Evolutionary conservation across 2,329 filamentous ascomycete genomes (phyloP).

Genomic region (Harringtonia lauricola): DNA sequence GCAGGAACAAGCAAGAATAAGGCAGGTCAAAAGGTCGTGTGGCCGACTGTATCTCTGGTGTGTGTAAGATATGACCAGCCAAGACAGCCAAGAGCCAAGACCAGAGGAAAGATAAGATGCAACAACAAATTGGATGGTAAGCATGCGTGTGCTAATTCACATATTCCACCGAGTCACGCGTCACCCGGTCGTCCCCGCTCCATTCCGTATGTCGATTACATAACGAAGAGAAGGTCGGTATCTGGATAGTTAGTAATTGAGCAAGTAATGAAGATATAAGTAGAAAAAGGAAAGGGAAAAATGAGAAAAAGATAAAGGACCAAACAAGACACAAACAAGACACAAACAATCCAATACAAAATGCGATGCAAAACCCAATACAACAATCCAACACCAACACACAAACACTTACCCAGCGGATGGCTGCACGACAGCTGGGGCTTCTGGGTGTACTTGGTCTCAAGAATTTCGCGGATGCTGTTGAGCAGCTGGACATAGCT

Average conservation of each 20-base stretch:
- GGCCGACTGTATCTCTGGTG: too few relatives aligned
- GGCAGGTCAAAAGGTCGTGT: too few relatives aligned
- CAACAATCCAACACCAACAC: not conserved
- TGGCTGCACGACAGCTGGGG: slow-evolving; percentile 95
- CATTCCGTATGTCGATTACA: slow-evolving; percentile 27
- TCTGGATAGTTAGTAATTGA: slow-evolving; percentile 29
- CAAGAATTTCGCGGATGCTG: slow-evolving; percentile 82
- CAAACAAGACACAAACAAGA: not conserved
- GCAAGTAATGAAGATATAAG: slow-evolving; percentile 2
- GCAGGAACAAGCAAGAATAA: too few relatives aligned
- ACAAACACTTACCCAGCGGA: slow-evolving; percentile 66
- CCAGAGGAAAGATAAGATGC: too few relatives aligned
- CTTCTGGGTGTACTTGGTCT: slow-evolving; percentile 83
- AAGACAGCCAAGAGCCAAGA: too few relatives aligned
- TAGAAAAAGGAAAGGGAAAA: slow-evolving; percentile 8
- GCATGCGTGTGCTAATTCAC: too few relatives aligned
- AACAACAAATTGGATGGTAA: too few relatives aligned
- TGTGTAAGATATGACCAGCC: too few relatives aligned
- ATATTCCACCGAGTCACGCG: too few relatives aligned
- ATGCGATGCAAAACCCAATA: too few relatives aligned
- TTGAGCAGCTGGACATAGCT: slow-evolving; percentile 94
- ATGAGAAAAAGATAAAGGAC: not conserved
- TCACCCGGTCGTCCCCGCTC: too few relatives aligned
- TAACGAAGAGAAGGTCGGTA: slow-evolving; percentile 55
- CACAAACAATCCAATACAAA: not conserved